Evolutionary conservation across 768 basidiomycete species (phyloP), one percentile per base, ranked within the genome.

Genomic region (Cubamyces lactineus): DNA sequence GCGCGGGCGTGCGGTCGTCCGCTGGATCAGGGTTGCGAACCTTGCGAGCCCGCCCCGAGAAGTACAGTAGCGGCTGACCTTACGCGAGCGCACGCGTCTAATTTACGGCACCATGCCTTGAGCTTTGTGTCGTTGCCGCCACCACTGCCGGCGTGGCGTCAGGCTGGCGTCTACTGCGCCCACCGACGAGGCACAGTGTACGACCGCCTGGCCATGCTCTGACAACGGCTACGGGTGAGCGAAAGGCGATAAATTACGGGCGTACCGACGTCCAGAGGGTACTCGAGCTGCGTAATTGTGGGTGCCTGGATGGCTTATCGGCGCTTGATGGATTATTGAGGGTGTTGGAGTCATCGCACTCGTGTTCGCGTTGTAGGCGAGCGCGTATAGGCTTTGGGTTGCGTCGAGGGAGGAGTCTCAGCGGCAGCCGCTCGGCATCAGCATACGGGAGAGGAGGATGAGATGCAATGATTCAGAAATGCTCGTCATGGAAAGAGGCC

Each of bases 71-170:
- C 9, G 34, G 34, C 34, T 34, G 5, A 34, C 34, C 11, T 34
- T 34, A 34, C 34, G 34, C 34, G 34, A 11, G 42, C 8, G 30
- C 45, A 49, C 48, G 66, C 66, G 66, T 57, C 54, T 52, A 41
- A 39, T 26, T 59, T 67, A 61, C 66, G 66, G 66, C 66, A 67
- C 66, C 30, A 67, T 39, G 66, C n/a, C 57, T 42, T 62, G 66
- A 67, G 59, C 66, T 42, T 67, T 67, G 66, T 67, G 66, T 64
- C 66, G 66, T 53, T 53, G 51, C 56, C 58, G 66, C 63, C 66
- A 63, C 62, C 53, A 63, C 28, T 42, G 26, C 52, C 46, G 47
- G 52, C 61, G 61, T 62, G 61, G 61, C 61, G 61, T 62, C 50
- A 49, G 26, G 50, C 42, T 46, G 40, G 54, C 54, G 56, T 52